phyloP scores from a whole-genome alignment of 2,329 filamentous ascomycete genomes.

The Colletotrichum trifolii region DNA sequence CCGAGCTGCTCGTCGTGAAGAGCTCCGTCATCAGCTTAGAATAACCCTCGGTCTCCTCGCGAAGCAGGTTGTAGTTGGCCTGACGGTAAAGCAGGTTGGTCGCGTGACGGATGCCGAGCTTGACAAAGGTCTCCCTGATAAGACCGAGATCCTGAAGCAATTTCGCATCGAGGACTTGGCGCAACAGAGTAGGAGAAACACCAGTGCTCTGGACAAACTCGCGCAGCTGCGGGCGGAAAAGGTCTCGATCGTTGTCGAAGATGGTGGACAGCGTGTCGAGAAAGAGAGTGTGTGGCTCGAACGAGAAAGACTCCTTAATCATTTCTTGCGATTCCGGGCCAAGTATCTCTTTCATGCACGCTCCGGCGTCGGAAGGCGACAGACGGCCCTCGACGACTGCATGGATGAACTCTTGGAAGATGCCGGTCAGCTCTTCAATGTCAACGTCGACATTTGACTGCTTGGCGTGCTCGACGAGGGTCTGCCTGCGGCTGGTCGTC shows the following conservation, averaged over 20 bases:
- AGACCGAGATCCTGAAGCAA: constrained; percentile 81
- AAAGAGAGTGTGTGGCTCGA: constrained; percentile 78
- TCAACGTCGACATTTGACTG: constrained; percentile 76
- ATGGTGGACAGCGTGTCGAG: constrained; percentile 86
- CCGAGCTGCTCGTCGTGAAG: constrained; percentile 85
- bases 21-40: constrained; percentile 96
- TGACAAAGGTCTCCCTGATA: constrained; percentile 85
- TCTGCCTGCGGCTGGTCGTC: constrained; percentile 71
- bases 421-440: constrained; percentile 71
- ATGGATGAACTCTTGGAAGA: constrained; percentile 88
- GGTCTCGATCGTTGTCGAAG: constrained; percentile 73
- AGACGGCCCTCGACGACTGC: constrained; percentile 78
- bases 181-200: constrained; percentile 78
- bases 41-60: constrained; percentile 96
- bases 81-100: constrained; percentile 95
- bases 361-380: constrained; percentile 75
- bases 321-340: constrained; percentile 64
- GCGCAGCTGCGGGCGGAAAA: constrained; percentile 64
- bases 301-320: constrained; percentile 60
- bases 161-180: constrained; percentile 83
- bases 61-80: constrained; percentile 94
- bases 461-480: constrained; percentile 72
- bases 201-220: constrained; percentile 78
- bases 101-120: constrained; percentile 86
- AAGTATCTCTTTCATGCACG: constrained; percentile 79